These are phyloP conservation scores for Selenicereus undatus DNA, from an alignment of 148 eudicot genomes.

Conservation along the genomic window DNA sequence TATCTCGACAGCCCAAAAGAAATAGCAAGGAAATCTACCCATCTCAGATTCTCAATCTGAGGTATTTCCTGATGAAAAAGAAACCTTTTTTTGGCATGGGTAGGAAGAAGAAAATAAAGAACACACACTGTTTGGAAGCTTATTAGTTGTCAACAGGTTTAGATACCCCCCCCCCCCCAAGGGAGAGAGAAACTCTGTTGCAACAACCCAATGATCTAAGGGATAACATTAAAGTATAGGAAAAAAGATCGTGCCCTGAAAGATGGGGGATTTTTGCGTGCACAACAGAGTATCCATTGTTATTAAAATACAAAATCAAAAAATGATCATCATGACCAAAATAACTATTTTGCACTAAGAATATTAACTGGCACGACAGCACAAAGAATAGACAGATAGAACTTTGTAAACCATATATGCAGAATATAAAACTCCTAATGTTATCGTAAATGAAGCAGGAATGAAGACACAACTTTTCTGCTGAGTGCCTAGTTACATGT, in stretches of 20 bases:
- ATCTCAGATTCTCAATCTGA: too few species aligned
- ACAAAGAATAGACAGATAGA: not conserved
- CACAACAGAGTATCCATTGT: not conserved
- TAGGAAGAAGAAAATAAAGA: too few species aligned
- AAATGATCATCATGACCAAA: not conserved
- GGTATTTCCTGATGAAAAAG: too few species aligned
- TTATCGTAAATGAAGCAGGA: not conserved
- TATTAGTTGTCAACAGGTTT: too few species aligned
- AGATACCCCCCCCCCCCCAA: too few species aligned
- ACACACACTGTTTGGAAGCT: too few species aligned
- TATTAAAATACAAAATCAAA: not conserved
- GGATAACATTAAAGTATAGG: not conserved
- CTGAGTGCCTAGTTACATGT: not conserved
- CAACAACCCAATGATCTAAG: not conserved
- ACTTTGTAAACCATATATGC: not conserved
- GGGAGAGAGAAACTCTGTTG: too few species aligned
- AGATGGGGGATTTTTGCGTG: not conserved
- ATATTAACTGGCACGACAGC: too few species aligned
- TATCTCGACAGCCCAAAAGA: too few species aligned
- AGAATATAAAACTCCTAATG: not conserved
- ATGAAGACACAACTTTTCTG: not conserved
- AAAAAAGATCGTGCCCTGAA: not conserved
- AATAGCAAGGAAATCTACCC: too few species aligned
- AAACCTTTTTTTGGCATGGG: too few species aligned
- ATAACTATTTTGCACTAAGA: not conserved